phyloP scores from a whole-genome alignment of 176 grass and related monocot species.

The Lolium rigidum region DNA sequence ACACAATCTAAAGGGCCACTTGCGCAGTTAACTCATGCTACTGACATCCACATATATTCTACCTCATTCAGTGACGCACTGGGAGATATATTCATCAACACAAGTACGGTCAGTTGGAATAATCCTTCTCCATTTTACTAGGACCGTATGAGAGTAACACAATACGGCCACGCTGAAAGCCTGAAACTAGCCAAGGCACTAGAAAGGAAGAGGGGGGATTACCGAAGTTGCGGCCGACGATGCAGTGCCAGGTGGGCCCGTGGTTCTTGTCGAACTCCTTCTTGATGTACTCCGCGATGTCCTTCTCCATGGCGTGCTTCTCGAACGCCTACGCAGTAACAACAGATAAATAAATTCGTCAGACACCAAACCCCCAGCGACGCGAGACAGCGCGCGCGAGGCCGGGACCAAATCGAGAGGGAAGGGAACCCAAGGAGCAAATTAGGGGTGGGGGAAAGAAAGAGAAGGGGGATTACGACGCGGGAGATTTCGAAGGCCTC shows the following conservation, averaged over 20 bases:
- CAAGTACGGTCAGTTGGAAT: background rate
- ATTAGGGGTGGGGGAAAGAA: background rate
- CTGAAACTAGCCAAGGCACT: background rate
- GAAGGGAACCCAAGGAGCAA: background rate
- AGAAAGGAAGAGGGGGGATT: background rate
- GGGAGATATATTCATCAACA: background rate
- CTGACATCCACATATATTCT: background rate
- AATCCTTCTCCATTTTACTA: background rate
- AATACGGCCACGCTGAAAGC: background rate
- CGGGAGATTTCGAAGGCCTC: constrained; percentile 93
- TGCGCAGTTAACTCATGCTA: background rate
- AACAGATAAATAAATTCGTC: background rate
- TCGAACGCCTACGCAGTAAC: constrained; percentile 67
- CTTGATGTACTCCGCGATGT: constrained; percentile 99
- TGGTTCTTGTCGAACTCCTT: constrained; percentile 99
- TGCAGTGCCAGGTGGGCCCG: constrained; percentile 98
- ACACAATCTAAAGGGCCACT: background rate
- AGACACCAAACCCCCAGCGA: constrained; percentile 30
- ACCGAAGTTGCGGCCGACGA: constrained; percentile 99
- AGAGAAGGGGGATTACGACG: constrained; percentile 48
- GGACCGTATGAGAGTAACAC: background rate
- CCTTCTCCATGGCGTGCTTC: constrained; percentile 91
- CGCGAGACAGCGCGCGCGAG: background rate
- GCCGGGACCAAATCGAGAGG: constrained; percentile 38
- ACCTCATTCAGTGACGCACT: background rate